A percentile compares a stretch with the other conserved stretches of the same genome.
Conservation (phyloP, 805 yeast genomes). For the Suhomyces faveliae region DNA sequence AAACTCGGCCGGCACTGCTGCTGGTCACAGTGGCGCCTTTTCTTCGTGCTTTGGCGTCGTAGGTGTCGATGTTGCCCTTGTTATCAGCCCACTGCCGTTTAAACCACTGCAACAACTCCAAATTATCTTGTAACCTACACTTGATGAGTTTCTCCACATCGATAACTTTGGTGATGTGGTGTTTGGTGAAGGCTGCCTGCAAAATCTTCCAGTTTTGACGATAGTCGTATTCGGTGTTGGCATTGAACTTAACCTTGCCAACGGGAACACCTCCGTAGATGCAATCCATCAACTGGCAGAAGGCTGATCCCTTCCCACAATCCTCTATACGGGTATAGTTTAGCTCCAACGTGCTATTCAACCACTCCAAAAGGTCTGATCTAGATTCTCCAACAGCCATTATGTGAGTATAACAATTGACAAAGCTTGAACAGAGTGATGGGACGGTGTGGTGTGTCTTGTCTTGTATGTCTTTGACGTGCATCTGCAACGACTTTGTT, state of each 20-base stretch:
- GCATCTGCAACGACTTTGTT: neutral
- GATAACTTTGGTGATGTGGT: conserved; percentile 67
- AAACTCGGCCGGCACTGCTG: neutral
- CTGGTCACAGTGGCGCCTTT: conserved; percentile 4
- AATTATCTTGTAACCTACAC: conserved; percentile 89
- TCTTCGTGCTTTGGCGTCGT: conserved; percentile 57
- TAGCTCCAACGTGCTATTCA: conserved; percentile 66
- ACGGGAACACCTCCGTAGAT: conserved; percentile 82
- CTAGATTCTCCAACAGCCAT: conserved; percentile 65
- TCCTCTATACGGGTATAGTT: conserved; percentile 80
- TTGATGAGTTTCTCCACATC: conserved; percentile 81
- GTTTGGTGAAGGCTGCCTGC: conserved; percentile 74
- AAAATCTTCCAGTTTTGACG: conserved; percentile 80
- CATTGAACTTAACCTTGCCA: conserved; percentile 70
- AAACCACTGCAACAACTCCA: conserved; percentile 93
- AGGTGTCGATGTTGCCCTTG: conserved; percentile 57
- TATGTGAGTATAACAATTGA: neutral
- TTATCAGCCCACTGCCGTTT: conserved; percentile 78
- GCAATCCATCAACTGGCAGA: conserved; percentile 87
- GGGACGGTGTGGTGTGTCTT: neutral
- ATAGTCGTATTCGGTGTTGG: conserved; percentile 71
- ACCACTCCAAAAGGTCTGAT: conserved; percentile 80
- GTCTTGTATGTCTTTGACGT: neutral
- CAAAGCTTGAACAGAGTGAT: neutral
- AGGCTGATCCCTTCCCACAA: conserved; percentile 94